Conservation (phyloP, 768 basidiomycete species). For the Kwoniella pini region DNA sequence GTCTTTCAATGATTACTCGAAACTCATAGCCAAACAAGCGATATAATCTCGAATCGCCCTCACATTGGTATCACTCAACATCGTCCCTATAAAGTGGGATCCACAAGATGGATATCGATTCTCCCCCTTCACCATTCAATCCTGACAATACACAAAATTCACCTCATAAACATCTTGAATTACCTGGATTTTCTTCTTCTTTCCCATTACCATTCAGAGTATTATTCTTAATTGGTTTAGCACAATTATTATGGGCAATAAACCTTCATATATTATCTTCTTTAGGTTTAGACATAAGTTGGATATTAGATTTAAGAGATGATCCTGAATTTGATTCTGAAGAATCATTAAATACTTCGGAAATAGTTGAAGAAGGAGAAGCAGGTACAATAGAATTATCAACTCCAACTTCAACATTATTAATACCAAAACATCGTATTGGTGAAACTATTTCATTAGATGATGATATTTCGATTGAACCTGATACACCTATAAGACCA, state of each 20-base stretch:
- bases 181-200: slow-evolving; percentile 51
- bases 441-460: slow-evolving; percentile 1
- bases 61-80: neutral
- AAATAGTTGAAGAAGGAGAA: neutral
- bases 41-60: neutral
- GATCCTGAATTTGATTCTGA: slow-evolving; percentile 1
- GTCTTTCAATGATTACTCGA: no score
- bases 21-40: no score
- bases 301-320: slow-evolving; percentile 64
- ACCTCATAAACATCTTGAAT: slow-evolving; percentile 44
- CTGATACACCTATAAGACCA: slow-evolving; percentile 19
- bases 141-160: slow-evolving; percentile 12
- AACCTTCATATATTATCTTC: slow-evolving; percentile 82
- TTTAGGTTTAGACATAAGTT: slow-evolving; percentile 71
- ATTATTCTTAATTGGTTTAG: slow-evolving; percentile 72
- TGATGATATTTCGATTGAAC: slow-evolving; percentile 1
- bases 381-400: slow-evolving; percentile 6
- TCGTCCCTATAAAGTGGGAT: neutral
- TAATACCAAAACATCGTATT: neutral
- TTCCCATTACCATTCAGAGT: slow-evolving; percentile 93
- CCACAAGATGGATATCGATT: slow-evolving; percentile 53
- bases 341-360: slow-evolving; percentile 8
- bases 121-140: slow-evolving; percentile 36
- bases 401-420: neutral
- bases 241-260: slow-evolving; percentile 85